Conservation (phyloP, 2,329 filamentous ascomycete genomes). For the Clarireedia homoeocarpa region DNA sequence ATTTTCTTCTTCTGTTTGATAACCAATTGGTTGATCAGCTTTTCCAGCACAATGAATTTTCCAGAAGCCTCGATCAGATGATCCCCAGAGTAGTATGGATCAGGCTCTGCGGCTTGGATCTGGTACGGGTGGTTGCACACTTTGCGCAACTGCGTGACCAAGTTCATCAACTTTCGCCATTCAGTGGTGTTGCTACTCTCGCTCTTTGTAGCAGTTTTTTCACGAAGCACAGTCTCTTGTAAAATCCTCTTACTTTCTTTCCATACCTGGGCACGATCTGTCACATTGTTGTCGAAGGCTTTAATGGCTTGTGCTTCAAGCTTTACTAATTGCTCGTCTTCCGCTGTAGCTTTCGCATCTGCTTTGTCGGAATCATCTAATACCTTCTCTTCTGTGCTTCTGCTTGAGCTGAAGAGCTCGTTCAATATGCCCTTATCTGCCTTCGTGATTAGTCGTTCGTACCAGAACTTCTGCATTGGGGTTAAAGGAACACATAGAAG, state of each 20-base stretch:
- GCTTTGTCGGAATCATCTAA: conserved; percentile 15
- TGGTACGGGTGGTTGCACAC: conserved; percentile 80
- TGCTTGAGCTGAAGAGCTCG: conserved; percentile 42
- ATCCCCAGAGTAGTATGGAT: conserved; percentile 61
- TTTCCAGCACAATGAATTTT: conserved; percentile 75
- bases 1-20: conserved; percentile 59
- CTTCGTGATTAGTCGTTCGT: conserved; percentile 47
- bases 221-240: conserved; percentile 33
- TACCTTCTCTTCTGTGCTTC: conserved; percentile 35
- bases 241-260: conserved; percentile 38
- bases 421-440: conserved; percentile 42
- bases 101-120: conserved; percentile 23
- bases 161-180: conserved; percentile 67
- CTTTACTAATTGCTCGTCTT: conserved; percentile 23
- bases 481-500: conserved; percentile 50
- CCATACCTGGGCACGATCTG: conserved; percentile 34
- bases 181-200: conserved; percentile 27
- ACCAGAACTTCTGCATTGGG: conserved; percentile 51
- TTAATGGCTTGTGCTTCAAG: conserved; percentile 29
- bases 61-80: conserved; percentile 85
- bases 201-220: conserved; percentile 15
- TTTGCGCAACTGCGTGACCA: conserved; percentile 88
- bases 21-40: conserved; percentile 76
- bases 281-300: conserved; percentile 26
- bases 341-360: conserved; percentile 31